These are phyloP conservation scores for Ceratobasidium theobromae DNA, from an alignment of 1,284 basidiomycete genomes.

Conservation along the genomic window DNA sequence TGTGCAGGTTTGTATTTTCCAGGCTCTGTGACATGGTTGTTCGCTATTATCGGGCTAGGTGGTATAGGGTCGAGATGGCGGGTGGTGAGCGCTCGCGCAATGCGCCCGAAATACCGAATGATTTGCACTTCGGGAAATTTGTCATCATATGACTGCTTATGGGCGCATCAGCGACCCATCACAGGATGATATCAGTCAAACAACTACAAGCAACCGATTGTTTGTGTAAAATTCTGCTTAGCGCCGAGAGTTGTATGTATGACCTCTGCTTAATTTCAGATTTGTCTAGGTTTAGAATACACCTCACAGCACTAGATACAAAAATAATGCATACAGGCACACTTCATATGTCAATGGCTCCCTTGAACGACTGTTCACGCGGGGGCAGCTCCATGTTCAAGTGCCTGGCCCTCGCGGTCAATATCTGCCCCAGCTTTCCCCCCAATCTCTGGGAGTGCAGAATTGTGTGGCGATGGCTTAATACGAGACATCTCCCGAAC, in stretches of 20 bases:
- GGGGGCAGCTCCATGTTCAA: conserved; percentile 36
- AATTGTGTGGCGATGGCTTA: conserved; percentile 27
- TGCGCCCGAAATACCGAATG: background rate
- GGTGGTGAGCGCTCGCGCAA: background rate
- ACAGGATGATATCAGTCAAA: too few species aligned
- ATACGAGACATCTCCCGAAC: conserved; percentile 70
- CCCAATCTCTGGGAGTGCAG: background rate
- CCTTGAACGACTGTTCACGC: background rate
- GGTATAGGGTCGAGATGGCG: background rate
- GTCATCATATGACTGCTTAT: conserved; percentile 3
- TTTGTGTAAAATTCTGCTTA: too few species aligned
- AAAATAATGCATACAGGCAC: background rate
- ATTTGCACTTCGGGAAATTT: background rate
- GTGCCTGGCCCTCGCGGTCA: conserved; percentile 36
- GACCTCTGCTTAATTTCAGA: too few species aligned
- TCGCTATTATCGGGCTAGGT: background rate
- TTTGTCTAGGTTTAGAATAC: background rate
- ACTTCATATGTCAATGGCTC: background rate
- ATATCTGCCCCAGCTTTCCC: conserved; percentile 20
- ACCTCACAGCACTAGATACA: background rate
- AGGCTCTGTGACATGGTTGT: conserved; percentile 5
- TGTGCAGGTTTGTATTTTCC: conserved; percentile 55
- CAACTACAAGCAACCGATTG: too few species aligned
- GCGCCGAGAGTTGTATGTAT: too few species aligned
- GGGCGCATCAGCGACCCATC: too few species aligned